These are phyloP conservation scores for Hypoxylon cercidicola DNA, from an alignment of 495 filamentous ascomycete species.

Conservation along the genomic window DNA sequence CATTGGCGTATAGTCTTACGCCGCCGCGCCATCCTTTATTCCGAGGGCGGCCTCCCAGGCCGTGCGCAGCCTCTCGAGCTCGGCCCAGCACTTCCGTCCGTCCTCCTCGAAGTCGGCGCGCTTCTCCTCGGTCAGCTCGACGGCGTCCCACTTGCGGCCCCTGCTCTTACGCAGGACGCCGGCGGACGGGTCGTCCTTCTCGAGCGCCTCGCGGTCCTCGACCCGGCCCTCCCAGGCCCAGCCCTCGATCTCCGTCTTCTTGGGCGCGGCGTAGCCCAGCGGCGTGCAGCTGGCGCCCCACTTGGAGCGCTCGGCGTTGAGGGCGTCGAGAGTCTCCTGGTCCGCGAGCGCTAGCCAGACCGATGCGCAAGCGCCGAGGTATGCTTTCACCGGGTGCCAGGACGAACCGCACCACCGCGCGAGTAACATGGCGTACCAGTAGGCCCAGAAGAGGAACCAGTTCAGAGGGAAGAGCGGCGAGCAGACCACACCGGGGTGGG, in stretches of 20 bases:
- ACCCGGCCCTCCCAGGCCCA: slow-evolving; percentile 84
- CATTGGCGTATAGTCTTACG: slow-evolving; percentile 3
- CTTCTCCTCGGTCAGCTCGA: slow-evolving; percentile 70
- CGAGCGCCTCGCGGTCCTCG: slow-evolving; percentile 58
- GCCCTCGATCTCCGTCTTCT: slow-evolving; percentile 81
- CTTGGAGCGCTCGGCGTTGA: slow-evolving; percentile 70
- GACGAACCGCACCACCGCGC: slow-evolving; percentile 84
- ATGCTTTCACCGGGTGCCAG: slow-evolving; percentile 81
- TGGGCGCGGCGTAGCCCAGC: slow-evolving; percentile 67
- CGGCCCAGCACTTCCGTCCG: slow-evolving; percentile 77
- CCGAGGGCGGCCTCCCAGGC: slow-evolving; percentile 74
- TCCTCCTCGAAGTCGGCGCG: slow-evolving; percentile 77
- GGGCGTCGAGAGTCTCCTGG: slow-evolving; percentile 70
- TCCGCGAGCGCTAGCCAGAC: slow-evolving; percentile 81
- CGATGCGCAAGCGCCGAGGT: slow-evolving; percentile 79
- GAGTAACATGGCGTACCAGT: slow-evolving; percentile 69
- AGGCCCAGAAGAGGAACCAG: slow-evolving; percentile 69
- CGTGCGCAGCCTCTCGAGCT: slow-evolving; percentile 84
- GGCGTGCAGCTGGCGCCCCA: slow-evolving; percentile 80
- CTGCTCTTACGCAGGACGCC: slow-evolving; percentile 48
- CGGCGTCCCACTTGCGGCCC: slow-evolving; percentile 65
- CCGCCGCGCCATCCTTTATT: slow-evolving; percentile 4
- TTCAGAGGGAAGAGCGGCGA: slow-evolving; percentile 81
- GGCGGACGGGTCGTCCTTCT: slow-evolving; percentile 51
- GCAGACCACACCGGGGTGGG: slow-evolving; percentile 87